A percentile compares a stretch with the other conserved stretches of the same genome.
Evolutionary conservation across 78 protist genomes (phyloP).

Genomic region (slime mould (Dictyostelium discoideum)): DNA sequence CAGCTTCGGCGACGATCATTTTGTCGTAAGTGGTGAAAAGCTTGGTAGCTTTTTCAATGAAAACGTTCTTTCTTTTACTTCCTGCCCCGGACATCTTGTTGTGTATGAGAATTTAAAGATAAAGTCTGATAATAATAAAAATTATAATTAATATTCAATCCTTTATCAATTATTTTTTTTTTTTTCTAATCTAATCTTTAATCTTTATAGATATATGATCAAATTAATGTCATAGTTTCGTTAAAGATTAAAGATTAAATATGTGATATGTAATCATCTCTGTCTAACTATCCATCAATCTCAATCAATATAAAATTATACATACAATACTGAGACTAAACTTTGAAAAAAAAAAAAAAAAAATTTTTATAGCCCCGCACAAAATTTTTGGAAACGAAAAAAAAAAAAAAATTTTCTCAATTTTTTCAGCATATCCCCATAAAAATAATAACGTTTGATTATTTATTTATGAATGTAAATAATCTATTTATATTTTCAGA

Average conservation of each 20-base stretch:
- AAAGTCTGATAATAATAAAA: background rate
- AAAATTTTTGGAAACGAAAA: background rate
- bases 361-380: background rate
- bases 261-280: background rate
- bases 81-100: conserved; percentile 77
- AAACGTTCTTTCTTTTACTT: conserved; percentile 79
- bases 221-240: too few relatives aligned
- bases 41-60: conserved; percentile 74
- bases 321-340: background rate
- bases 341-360: background rate
- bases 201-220: too few relatives aligned
- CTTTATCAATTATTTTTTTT: too few relatives aligned
- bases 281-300: background rate
- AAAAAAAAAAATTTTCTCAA: background rate
- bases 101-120: conserved; percentile 73
- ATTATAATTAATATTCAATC: background rate
- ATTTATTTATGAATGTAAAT: too few relatives aligned
- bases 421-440: background rate
- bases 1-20: conserved; percentile 93
- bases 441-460: background rate
- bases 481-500: background rate
- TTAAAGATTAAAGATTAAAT: too few relatives aligned
- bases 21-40: conserved; percentile 78
- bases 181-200: too few relatives aligned
- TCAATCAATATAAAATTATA: background rate